A percentile compares a stretch with the other conserved stretches of the same genome.
phyloP scores from a whole-genome alignment of 2,329 filamentous ascomycete genomes.

The Incumbomyces lentus region DNA sequence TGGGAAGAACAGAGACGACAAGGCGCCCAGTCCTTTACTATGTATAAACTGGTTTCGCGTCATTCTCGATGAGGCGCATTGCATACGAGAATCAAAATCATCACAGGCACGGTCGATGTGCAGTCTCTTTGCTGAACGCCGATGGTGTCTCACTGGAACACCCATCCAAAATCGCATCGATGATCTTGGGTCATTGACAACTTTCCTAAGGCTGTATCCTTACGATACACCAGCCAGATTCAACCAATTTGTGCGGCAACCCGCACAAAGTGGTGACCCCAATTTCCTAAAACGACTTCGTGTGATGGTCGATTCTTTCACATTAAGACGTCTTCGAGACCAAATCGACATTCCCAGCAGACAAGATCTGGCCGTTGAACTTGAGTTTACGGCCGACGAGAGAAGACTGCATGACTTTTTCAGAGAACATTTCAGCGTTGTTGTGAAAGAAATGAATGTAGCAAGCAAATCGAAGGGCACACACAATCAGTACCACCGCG shows the following conservation, averaged over 20 bases:
- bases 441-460: slow-evolving; percentile 64
- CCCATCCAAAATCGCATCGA: slow-evolving; percentile 90
- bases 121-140: slow-evolving; percentile 63
- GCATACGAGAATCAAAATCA: slow-evolving; percentile 76
- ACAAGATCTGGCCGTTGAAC: slow-evolving; percentile 59
- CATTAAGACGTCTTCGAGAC: slow-evolving; percentile 81
- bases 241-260: slow-evolving; percentile 65
- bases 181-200: slow-evolving; percentile 76
- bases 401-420: slow-evolving; percentile 73
- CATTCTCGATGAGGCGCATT: slow-evolving; percentile 88
- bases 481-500: slow-evolving; percentile 64
- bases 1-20: slow-evolving; percentile 40
- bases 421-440: slow-evolving; percentile 65
- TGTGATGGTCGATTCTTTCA: slow-evolving; percentile 87
- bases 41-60: slow-evolving; percentile 87
- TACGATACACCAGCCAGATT: slow-evolving; percentile 74
- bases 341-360: slow-evolving; percentile 72
- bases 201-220: slow-evolving; percentile 72
- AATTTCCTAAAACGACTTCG: slow-evolving; percentile 77
- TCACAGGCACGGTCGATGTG: slow-evolving; percentile 78
- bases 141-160: slow-evolving; percentile 96
- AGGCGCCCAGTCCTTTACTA: slow-evolving; percentile 51
- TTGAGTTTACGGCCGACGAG: slow-evolving; percentile 70
- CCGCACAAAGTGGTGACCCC: slow-evolving; percentile 78
- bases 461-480: slow-evolving; percentile 58